Evolutionary conservation across 164 flowering plant species (phyloP).

Genomic region (Santalum album): DNA sequence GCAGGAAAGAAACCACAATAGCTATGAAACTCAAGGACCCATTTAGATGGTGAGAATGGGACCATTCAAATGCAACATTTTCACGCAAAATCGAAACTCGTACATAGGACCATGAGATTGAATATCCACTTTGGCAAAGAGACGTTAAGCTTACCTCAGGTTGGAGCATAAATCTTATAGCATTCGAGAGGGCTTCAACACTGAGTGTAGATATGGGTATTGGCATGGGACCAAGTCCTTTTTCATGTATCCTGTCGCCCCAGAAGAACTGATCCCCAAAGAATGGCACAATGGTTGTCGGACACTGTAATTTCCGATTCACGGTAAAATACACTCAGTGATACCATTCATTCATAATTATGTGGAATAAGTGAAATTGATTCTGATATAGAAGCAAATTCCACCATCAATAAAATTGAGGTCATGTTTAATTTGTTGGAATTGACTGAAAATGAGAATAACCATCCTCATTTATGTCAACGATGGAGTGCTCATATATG

Average conservation of each 20-base stretch:
- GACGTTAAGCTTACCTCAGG: slow-evolving; percentile 60
- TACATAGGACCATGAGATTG: not conserved
- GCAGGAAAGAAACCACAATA: no score
- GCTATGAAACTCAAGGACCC: no score
- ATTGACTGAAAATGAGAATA: no score
- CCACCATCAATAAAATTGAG: not conserved
- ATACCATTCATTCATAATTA: not conserved
- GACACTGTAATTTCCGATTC: slow-evolving; percentile 51
- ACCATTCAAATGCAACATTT: no score
- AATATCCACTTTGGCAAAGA: not conserved
- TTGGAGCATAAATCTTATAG: slow-evolving; percentile 78
- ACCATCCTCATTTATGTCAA: no score
- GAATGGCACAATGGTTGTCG: slow-evolving; percentile 92
- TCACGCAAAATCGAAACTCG: no score
- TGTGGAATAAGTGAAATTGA: not conserved
- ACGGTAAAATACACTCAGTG: not conserved
- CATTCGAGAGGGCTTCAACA: slow-evolving; percentile 58
- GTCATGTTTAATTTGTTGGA: not conserved
- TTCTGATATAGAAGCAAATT: no score
- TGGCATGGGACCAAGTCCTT: slow-evolving; percentile 78
- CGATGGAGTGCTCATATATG: no score
- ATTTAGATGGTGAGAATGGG: no score
- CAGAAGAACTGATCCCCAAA: slow-evolving; percentile 60
- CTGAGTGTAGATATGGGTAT: slow-evolving; percentile 72
- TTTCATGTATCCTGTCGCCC: slow-evolving; percentile 54